Evolutionary conservation across 129 eudicot genomes (phyloP).

Genomic region (Glebionis coronaria): DNA sequence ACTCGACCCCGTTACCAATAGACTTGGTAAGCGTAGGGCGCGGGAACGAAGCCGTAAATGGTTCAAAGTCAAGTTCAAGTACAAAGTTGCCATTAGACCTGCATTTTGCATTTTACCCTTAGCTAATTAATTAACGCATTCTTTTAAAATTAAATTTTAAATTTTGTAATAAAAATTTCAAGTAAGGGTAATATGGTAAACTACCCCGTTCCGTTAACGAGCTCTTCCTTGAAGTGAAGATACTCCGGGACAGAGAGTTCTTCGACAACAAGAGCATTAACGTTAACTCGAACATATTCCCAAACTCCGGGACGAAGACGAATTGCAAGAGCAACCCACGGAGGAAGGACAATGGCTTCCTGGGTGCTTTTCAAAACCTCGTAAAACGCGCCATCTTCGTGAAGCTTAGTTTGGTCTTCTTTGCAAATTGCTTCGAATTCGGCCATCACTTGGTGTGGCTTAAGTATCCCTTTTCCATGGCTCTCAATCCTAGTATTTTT

Average conservation of each 20-base stretch:
- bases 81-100: conserved; percentile 76
- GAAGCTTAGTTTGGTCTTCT: conserved; percentile 46
- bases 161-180: no score
- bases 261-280: conserved; percentile 54
- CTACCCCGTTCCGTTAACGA: conserved; percentile 35
- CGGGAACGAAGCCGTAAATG: conserved; percentile 82
- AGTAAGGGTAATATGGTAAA: no score
- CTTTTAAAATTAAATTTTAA: no score
- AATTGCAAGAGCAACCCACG: conserved; percentile 88
- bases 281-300: conserved; percentile 82
- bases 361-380: conserved; percentile 83
- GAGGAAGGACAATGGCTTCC: conserved; percentile 88
- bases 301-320: conserved; percentile 94
- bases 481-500: conserved; percentile 49
- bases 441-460: conserved; percentile 78
- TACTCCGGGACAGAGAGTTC: conserved; percentile 67
- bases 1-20: conserved; percentile 95
- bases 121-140: no score
- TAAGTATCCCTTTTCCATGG: conserved; percentile 87
- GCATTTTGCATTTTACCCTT: neutral
- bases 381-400: conserved; percentile 61
- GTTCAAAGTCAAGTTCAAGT: conserved; percentile 91
- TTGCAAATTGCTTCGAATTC: conserved; percentile 66
- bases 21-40: conserved; percentile 87
- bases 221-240: conserved; percentile 78